Conservation (phyloP, 2,329 filamentous ascomycete genomes). For the Emergomyces pasteurianus region DNA sequence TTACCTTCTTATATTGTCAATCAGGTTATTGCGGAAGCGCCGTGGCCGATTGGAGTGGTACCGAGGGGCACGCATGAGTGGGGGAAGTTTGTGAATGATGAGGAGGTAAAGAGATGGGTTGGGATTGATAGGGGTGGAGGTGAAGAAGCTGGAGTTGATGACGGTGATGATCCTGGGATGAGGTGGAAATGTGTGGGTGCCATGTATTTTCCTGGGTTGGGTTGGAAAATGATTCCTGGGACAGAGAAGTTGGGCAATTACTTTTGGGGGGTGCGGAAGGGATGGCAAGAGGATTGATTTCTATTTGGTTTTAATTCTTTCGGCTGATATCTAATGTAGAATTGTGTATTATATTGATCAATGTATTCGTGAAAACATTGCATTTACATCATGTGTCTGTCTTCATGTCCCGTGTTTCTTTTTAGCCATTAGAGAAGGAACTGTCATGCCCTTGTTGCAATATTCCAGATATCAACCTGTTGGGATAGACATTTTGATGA, state of each 20-base stretch:
- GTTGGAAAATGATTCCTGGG: conserved; percentile 72
- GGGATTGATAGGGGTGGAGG: conserved; percentile 10
- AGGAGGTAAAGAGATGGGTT: conserved; percentile 28
- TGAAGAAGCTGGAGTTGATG: conserved; percentile 7
- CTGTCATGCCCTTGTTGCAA: too few relatives aligned
- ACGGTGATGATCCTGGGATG: too few relatives aligned
- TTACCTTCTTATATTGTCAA: conserved; percentile 86
- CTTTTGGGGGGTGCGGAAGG: conserved; percentile 72
- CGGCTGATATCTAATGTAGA: not conserved
- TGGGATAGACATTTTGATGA: not conserved
- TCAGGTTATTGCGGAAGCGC: conserved; percentile 80
- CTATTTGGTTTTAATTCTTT: not conserved
- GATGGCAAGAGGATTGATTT: not conserved
- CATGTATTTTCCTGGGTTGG: conserved; percentile 77
- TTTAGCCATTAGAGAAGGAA: too few relatives aligned
- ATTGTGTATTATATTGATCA: not conserved
- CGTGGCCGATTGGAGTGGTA: conserved; percentile 58
- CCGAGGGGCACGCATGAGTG: conserved; percentile 92
- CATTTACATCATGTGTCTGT: not conserved
- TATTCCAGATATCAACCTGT: not conserved
- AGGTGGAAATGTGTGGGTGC: conserved; percentile 66
- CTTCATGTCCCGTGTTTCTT: too few relatives aligned
- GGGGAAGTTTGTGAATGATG: conserved; percentile 83
- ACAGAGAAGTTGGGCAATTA: conserved; percentile 89
- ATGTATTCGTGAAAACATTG: not conserved